Percentiles rank a stretch among this genome's conserved stretches.
phyloP scores from a whole-genome alignment of 2,329 filamentous ascomycete species.

The Fusarium phyllophilum region DNA sequence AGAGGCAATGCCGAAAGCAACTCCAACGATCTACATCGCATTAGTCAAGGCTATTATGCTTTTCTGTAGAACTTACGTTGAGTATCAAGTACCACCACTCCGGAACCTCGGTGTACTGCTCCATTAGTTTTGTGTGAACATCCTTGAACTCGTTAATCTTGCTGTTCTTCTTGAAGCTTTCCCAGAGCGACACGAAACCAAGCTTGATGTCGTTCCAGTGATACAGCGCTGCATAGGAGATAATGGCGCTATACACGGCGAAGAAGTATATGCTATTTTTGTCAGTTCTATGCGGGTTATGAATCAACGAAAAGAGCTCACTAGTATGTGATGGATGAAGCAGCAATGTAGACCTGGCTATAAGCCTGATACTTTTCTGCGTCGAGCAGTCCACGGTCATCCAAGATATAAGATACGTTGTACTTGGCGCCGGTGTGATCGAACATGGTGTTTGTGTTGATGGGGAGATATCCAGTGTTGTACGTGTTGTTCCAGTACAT shows the following conservation, averaged over 20 bases:
- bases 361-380: constrained; percentile 50
- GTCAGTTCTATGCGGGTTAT: rapidly evolving
- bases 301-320: not conserved
- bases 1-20: constrained; percentile 50
- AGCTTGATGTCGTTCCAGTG: constrained; percentile 49
- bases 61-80: constrained; percentile 6
- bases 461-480: constrained; percentile 58
- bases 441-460: constrained; percentile 59
- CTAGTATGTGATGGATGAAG: constrained; percentile 37
- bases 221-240: constrained; percentile 51
- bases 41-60: not conserved
- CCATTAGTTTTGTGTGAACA: constrained; percentile 56
- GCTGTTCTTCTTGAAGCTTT: constrained; percentile 25
- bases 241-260: constrained; percentile 46
- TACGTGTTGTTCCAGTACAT: constrained; percentile 58
- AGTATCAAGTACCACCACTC: constrained; percentile 57
- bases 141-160: constrained; percentile 49
- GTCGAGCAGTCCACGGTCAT: constrained; percentile 46
- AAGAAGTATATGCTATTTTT: constrained; percentile 35
- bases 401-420: constrained; percentile 57
- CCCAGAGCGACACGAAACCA: constrained; percentile 41
- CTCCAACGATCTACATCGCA: constrained; percentile 33
- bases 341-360: constrained; percentile 47
- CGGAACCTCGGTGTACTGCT: constrained; percentile 57
- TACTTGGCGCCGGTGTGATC: constrained; percentile 56